A percentile compares a stretch with the other conserved stretches of the same genome.
These are phyloP conservation scores for Syzygium grande DNA, from an alignment of 345 rosid genomes.

Conservation along the genomic window DNA sequence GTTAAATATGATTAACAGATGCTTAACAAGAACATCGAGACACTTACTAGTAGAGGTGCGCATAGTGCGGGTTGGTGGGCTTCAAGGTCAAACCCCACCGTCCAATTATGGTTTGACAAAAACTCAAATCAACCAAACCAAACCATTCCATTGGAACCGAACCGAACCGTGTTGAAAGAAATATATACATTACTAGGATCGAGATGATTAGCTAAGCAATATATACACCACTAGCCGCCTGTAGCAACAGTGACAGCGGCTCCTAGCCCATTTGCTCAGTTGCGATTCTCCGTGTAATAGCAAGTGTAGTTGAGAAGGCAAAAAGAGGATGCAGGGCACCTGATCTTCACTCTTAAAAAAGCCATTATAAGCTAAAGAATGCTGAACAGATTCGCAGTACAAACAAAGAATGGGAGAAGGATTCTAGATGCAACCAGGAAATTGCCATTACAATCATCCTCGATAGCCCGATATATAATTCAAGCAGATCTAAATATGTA, in stretches of 20 bases:
- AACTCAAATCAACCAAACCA: neutral
- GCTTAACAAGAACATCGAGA: neutral
- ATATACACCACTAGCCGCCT: neutral
- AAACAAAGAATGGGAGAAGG: neutral
- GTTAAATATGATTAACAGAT: neutral
- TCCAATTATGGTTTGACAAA: neutral
- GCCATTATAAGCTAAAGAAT: neutral
- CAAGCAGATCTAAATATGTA: neutral
- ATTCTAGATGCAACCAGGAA: neutral
- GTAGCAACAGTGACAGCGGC: neutral
- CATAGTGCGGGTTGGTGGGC: fast-evolving
- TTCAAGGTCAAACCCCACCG: neutral
- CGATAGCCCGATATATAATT: neutral
- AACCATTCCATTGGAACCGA: neutral
- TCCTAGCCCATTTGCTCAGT: neutral
- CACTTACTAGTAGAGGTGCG: neutral
- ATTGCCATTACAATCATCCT: neutral
- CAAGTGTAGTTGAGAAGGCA: neutral
- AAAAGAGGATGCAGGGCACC: neutral
- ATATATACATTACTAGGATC: neutral
- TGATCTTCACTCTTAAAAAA: neutral
- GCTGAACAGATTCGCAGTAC: neutral
- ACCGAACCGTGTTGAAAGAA: neutral
- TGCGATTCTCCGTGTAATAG: neutral
- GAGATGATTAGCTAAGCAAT: neutral